phyloP scores from a whole-genome alignment of 805 yeast genomes.

The Metschnikowia anglica region DNA sequence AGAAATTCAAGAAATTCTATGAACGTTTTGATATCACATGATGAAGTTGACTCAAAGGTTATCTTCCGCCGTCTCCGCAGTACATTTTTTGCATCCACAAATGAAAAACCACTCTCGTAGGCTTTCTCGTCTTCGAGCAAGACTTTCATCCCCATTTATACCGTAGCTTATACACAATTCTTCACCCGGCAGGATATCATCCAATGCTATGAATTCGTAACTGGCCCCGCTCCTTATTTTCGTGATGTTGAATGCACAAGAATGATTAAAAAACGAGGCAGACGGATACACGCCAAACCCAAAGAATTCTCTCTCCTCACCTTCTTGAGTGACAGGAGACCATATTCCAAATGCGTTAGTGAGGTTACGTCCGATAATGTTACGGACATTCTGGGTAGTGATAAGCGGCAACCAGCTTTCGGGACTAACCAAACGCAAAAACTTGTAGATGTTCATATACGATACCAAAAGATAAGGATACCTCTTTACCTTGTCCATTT shows the following conservation, averaged over 20 bases:
- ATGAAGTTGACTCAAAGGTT: neutral
- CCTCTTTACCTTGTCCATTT: constrained; percentile 41
- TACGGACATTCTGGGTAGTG: constrained; percentile 41
- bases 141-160: constrained; percentile 43
- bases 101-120: constrained; percentile 59
- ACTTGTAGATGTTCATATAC: constrained; percentile 48
- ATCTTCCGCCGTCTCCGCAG: neutral
- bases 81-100: constrained; percentile 53
- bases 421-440: constrained; percentile 43
- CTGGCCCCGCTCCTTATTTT: constrained; percentile 42
- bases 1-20: constrained; percentile 56
- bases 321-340: constrained; percentile 40
- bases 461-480: constrained; percentile 51
- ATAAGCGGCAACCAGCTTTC: constrained; percentile 33
- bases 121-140: constrained; percentile 39
- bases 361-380: constrained; percentile 55
- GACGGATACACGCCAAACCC: constrained; percentile 62
- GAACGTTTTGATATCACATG: constrained; percentile 54
- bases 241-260: constrained; percentile 56
- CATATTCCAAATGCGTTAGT: constrained; percentile 73
- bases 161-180: constrained; percentile 65
- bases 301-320: constrained; percentile 52
- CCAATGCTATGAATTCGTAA: constrained; percentile 38
- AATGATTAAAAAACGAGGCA: constrained; percentile 68
- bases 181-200: constrained; percentile 41